A percentile compares a stretch with the other conserved stretches of the same genome.
phyloP scores from a whole-genome alignment of 164 flowering plant species.

The Magnolia officinalis region DNA sequence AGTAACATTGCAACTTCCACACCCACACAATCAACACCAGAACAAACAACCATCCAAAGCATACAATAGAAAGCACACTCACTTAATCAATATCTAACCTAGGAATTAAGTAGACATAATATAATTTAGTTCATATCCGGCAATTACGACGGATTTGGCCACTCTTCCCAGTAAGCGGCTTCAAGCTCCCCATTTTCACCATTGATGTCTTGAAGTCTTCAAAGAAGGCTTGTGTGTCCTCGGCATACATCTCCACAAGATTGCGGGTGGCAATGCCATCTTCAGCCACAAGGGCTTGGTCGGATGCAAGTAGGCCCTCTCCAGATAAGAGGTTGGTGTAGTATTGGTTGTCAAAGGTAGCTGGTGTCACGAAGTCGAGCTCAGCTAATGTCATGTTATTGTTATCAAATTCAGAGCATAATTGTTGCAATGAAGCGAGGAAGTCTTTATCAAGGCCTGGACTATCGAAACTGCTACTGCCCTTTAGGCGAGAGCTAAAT shows the following conservation, averaged over 20 bases:
- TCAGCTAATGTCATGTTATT: conserved; percentile 36
- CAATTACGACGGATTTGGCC: conserved; percentile 64
- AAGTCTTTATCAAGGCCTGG: conserved; percentile 35
- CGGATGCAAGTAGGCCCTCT: conserved; percentile 68
- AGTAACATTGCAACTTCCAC: too few relatives aligned
- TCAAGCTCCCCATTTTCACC: conserved; percentile 67
- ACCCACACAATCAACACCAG: too few relatives aligned
- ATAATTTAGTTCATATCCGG: conserved; percentile 30
- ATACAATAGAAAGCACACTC: too few relatives aligned
- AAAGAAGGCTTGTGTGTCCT: conserved; percentile 39
- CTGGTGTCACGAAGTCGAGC: conserved; percentile 64
- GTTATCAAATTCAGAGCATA: conserved; percentile 37
- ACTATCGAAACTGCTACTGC: conserved; percentile 8
- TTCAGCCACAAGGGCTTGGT: conserved; percentile 45
- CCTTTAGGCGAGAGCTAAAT: conserved; percentile 44
- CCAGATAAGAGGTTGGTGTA: conserved; percentile 64
- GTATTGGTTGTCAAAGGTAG: conserved; percentile 76
- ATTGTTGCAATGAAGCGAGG: conserved; percentile 46
- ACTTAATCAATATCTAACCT: background rate
- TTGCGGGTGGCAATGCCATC: conserved; percentile 25
- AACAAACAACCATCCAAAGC: too few relatives aligned
- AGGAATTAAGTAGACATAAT: too few relatives aligned
- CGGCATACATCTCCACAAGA: conserved; percentile 42
- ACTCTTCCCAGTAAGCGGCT: conserved; percentile 20
- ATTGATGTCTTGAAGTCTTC: conserved; percentile 61